Evolutionary conservation across 495 filamentous ascomycete species (phyloP).

Genomic region (Penicillium steckii): DNA sequence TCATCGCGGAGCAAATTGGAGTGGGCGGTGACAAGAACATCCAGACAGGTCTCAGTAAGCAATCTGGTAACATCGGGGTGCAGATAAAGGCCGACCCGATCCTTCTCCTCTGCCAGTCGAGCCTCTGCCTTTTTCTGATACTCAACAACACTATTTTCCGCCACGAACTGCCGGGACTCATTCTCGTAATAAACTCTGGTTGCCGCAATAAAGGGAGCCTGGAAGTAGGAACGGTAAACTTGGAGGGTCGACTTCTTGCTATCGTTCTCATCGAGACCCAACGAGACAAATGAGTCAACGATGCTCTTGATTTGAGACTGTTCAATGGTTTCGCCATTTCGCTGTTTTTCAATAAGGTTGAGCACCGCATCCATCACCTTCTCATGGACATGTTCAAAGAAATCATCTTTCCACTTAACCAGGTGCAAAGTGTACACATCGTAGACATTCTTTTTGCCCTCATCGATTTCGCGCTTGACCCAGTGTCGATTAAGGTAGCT

Average conservation of each 20-base stretch:
- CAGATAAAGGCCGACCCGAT: slow-evolving; percentile 88
- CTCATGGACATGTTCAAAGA: slow-evolving; percentile 77
- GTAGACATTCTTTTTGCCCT: slow-evolving; percentile 97
- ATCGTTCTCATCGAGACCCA: slow-evolving; percentile 92
- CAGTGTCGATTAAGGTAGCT: slow-evolving; percentile 96
- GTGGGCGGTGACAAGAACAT: slow-evolving; percentile 86
- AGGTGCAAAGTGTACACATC: slow-evolving; percentile 97
- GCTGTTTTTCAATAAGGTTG: slow-evolving; percentile 94
- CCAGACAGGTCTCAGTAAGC: slow-evolving; percentile 84
- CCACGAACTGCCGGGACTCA: slow-evolving; percentile 90
- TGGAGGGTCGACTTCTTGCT: slow-evolving; percentile 91
- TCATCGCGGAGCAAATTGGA: slow-evolving; percentile 83
- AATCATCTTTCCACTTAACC: slow-evolving; percentile 88
- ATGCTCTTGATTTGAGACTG: slow-evolving; percentile 95
- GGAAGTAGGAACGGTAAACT: slow-evolving; percentile 89
- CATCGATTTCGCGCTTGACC: slow-evolving; percentile 98
- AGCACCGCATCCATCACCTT: slow-evolving; percentile 95
- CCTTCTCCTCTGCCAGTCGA: slow-evolving; percentile 90
- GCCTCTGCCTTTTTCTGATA: slow-evolving; percentile 99
- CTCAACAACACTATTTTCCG: slow-evolving; percentile 96
- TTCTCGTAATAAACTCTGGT: slow-evolving; percentile 84
- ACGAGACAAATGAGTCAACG: slow-evolving; percentile 93
- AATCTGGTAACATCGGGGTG: slow-evolving; percentile 81
- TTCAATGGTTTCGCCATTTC: slow-evolving; percentile 97
- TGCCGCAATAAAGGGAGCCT: slow-evolving; percentile 84